A percentile compares a stretch with the other conserved stretches of the same genome.
phyloP scores from a whole-genome alignment of 2,329 filamentous ascomycete species.

The Monilinia vaccinii-corymbosi region DNA sequence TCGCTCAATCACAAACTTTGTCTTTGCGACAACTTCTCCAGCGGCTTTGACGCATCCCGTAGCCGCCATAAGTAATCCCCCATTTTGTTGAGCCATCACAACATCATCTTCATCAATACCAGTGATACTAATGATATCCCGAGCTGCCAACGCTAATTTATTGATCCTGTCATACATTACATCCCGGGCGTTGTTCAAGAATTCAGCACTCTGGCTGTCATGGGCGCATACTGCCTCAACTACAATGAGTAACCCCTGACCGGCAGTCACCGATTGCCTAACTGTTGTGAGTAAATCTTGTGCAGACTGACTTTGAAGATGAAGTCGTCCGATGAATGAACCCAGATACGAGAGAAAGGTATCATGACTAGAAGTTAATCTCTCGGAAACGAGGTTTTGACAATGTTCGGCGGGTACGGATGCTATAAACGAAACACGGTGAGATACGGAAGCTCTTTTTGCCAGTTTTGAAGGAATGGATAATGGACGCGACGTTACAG shows the following conservation, averaged over 20 bases:
- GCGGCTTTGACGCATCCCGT: constrained; percentile 84
- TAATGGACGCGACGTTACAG: constrained; percentile 20
- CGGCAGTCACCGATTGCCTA: constrained; percentile 73
- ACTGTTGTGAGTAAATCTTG: constrained; percentile 75
- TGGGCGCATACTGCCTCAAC: constrained; percentile 76
- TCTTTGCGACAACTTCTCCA: constrained; percentile 83
- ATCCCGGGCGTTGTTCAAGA: constrained; percentile 59
- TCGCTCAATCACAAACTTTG: constrained; percentile 74
- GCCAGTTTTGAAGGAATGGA: constrained; percentile 22
- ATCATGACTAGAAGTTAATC: constrained; percentile 72
- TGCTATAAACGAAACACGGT: constrained; percentile 69
- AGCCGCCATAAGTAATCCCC: constrained; percentile 64
- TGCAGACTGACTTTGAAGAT: constrained; percentile 85
- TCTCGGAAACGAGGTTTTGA: constrained; percentile 73
- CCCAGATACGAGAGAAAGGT: constrained; percentile 83
- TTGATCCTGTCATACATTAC: constrained; percentile 73
- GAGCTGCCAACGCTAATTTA: constrained; percentile 71
- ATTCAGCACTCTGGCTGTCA: constrained; percentile 57
- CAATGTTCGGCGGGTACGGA: constrained; percentile 53
- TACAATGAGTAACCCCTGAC: constrained; percentile 67
- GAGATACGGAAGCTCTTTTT: constrained; percentile 37
- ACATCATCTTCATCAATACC: constrained; percentile 64
- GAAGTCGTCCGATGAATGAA: constrained; percentile 82
- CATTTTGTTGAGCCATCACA: constrained; percentile 71
- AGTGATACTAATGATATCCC: constrained; percentile 64